Percentiles rank a stretch among this genome's conserved stretches.
phyloP scores from a whole-genome alignment of 257 asterid genomes.

The Nicotiana knightiana region DNA sequence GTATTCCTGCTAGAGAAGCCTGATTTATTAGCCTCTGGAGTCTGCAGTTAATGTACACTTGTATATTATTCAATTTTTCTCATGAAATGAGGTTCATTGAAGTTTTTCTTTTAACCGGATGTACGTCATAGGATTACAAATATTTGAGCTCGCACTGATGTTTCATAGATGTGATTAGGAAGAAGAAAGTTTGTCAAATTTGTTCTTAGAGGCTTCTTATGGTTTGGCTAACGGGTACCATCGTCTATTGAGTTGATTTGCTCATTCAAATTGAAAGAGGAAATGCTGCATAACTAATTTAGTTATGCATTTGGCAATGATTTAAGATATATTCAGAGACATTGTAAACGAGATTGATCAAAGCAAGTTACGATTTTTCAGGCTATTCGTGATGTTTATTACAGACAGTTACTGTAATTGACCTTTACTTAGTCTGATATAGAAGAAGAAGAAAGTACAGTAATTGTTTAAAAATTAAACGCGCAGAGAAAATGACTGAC shows the following conservation, averaged over 20 bases:
- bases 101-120: slow-evolving; percentile 9
- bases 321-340: neutral
- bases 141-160: neutral
- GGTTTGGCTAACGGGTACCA: neutral
- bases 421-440: neutral
- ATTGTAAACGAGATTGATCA: neutral
- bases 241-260: neutral
- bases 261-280: slow-evolving; percentile 1
- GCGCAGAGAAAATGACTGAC: neutral
- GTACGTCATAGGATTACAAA: neutral
- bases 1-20: slow-evolving; percentile 9
- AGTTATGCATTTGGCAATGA: neutral
- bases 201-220: neutral
- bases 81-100: slow-evolving; percentile 30
- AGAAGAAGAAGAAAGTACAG: neutral
- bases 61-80: slow-evolving; percentile 36
- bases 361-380: neutral
- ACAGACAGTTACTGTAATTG: neutral
- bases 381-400: neutral
- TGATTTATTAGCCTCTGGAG: slow-evolving; percentile 14
- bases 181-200: neutral
- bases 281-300: neutral
- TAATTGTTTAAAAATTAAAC: neutral
- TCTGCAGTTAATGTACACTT: slow-evolving; percentile 33
- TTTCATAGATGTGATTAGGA: slow-evolving; percentile 4